A percentile compares a stretch with the other conserved stretches of the same genome.
Evolutionary conservation across 108 stramenopile species (phyloP).

Genomic region (Cyclotella sp.): DNA sequence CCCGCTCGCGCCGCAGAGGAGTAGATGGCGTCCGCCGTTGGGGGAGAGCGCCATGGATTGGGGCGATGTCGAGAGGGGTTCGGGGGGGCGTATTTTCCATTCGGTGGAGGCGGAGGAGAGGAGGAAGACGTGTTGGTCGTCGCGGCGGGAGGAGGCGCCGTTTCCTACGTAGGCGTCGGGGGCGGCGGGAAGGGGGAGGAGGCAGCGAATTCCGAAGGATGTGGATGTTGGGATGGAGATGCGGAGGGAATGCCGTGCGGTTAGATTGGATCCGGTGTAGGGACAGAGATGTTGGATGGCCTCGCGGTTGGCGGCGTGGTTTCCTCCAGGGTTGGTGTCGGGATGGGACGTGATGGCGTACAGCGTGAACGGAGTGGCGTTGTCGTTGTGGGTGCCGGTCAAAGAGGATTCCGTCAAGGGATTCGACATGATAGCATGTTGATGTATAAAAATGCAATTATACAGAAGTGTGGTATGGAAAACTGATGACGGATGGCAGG

Average conservation of each 20-base stretch:
- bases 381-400: background rate
- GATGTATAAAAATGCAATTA: no score
- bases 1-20: slow-evolving; percentile 69
- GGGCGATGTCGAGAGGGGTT: slow-evolving; percentile 57
- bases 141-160: no score
- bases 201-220: slow-evolving; percentile 6
- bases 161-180: no score
- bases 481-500: background rate
- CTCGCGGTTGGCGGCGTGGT: slow-evolving; percentile 28
- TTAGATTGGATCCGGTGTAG: slow-evolving; percentile 49
- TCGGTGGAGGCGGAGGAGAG: background rate
- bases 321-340: slow-evolving; percentile 8
- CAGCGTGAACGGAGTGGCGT: slow-evolving; percentile 37
- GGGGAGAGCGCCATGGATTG: slow-evolving; percentile 61
- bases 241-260: slow-evolving; percentile 21
- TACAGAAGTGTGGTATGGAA: no score
- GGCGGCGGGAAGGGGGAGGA: background rate
- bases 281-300: slow-evolving; percentile 50
- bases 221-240: slow-evolving; percentile 5
- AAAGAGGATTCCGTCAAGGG: slow-evolving; percentile 9
- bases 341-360: slow-evolving; percentile 38
- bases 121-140: no score
- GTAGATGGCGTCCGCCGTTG: slow-evolving; percentile 66
- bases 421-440: background rate
- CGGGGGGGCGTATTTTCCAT: slow-evolving; percentile 82